These are phyloP conservation scores for Striga hermonthica DNA, from an alignment of 305 asterid species.

Conservation along the genomic window DNA sequence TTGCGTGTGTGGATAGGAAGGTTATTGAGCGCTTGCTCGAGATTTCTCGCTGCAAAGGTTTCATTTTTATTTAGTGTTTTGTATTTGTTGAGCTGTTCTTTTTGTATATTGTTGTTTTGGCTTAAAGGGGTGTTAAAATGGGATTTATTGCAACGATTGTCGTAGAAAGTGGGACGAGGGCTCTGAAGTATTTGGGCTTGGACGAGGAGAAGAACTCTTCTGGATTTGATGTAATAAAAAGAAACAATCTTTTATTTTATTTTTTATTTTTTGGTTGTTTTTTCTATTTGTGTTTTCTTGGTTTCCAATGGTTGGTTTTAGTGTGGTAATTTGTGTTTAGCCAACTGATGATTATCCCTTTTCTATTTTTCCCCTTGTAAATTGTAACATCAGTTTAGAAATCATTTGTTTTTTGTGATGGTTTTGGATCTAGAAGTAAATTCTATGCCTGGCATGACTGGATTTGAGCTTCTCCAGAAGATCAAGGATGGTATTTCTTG, in stretches of 20 bases:
- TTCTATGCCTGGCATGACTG: slow-evolving; percentile 97
- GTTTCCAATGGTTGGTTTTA: no score
- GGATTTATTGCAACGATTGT: slow-evolving; percentile 58
- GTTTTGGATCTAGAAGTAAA: slow-evolving; percentile 11
- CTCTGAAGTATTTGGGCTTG: slow-evolving; percentile 78
- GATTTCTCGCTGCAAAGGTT: slow-evolving; percentile 83
- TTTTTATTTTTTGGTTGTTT: not conserved
- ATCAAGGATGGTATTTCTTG: slow-evolving; percentile 55
- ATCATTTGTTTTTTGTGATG: not conserved
- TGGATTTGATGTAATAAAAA: slow-evolving; percentile 54
- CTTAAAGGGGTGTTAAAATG: not conserved
- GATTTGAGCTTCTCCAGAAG: slow-evolving; percentile 85
- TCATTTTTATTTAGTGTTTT: not conserved
- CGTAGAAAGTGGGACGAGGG: slow-evolving; percentile 84
- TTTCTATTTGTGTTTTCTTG: not conserved
- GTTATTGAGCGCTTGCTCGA: slow-evolving; percentile 48
- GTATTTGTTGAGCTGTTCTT: no score
- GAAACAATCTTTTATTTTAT: no score
- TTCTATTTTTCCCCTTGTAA: no score
- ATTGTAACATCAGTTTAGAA: slow-evolving; percentile 18
- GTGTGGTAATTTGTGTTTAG: not conserved
- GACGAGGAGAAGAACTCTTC: slow-evolving; percentile 64
- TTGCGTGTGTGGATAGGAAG: no score
- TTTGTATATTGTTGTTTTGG: not conserved
- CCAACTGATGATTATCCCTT: not conserved